Evolutionary conservation across 106 monocot species (phyloP).

Genomic region (Agapanthus africanus): DNA sequence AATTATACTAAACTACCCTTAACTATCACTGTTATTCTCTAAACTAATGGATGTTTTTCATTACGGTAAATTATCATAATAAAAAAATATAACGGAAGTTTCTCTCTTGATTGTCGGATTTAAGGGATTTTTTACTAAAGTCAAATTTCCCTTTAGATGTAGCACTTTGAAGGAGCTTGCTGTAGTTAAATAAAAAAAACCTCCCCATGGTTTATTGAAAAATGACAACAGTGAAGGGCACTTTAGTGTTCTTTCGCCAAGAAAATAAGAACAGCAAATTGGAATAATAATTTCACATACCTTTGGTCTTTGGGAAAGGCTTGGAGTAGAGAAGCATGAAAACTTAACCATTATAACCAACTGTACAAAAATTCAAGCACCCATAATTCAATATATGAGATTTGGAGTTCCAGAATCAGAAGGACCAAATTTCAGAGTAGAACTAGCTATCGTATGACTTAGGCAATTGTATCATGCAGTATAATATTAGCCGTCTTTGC

Average conservation of each 20-base stretch:
- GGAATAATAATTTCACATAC: slow-evolving; percentile 14
- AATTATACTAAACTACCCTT: too few species aligned
- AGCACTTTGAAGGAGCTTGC: too few species aligned
- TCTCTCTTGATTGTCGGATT: too few species aligned
- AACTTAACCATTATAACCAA: slow-evolving; percentile 38
- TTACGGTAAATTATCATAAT: too few species aligned
- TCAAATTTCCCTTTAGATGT: too few species aligned
- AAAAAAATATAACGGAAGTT: too few species aligned
- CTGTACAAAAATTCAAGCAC: too few species aligned
- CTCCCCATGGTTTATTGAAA: neutral
- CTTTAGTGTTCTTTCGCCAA: neutral
- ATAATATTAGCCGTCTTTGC: slow-evolving; percentile 10
- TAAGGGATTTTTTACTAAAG: too few species aligned
- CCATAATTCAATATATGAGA: too few species aligned
- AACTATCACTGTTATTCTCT: too few species aligned
- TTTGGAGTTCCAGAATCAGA: neutral
- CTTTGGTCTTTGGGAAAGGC: slow-evolving; percentile 35
- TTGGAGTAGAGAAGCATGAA: slow-evolving; percentile 44
- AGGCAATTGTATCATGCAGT: too few species aligned
- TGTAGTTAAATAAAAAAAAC: neutral
- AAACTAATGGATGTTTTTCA: too few species aligned
- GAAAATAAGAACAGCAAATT: neutral
- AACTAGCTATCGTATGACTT: neutral
- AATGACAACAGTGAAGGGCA: neutral
- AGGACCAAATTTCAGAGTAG: slow-evolving; percentile 2